Evolutionary conservation across 1,139 yeast genomes (phyloP), one percentile per base, ranked within the genome.

Genomic region (Taiozyma sp.): DNA sequence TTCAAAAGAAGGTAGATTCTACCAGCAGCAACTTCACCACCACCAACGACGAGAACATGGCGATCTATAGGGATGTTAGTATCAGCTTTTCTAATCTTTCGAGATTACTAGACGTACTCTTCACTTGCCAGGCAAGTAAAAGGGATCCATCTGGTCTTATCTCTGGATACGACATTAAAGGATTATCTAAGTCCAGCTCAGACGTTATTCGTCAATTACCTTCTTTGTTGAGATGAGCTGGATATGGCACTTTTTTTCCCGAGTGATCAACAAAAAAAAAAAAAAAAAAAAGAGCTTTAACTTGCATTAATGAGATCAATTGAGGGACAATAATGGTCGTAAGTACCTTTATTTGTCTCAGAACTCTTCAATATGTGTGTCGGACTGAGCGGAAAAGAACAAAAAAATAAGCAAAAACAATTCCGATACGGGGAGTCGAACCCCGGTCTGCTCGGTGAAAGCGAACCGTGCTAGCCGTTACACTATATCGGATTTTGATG

Each of bases 381-480:
- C 8, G 27, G 27, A 24, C 27, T 24, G 27, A 7, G 27, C 27
- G 24, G 22, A 16, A 16, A 38, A 38, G 8, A 38, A 19, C 6
- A 12, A 19, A 16, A 36, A 16, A 36, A 36, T 19, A 36, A 8
- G 39, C 13, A 60, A 69, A 69, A 70, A 68, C 56, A 53, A 51
- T 79, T 81, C 86, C 87, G 85, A 80, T 80, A 76, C 86, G 82
- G 86, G 87, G 87, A 81, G 83, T 81, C 84, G 86, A 81, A 81
- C 87, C 86, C 86, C 82, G 87, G 83, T 78, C 76, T 81, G 85
- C 85, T 78, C 86, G 84, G 87, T 81, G 86, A 81, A 80, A 81
- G 85, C 84, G 85, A 78, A 80, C 85, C 84, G 86, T 82, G 87
- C 83, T 82, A 81, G 82, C 87, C 87, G 84, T 81, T 81, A 81